phyloP scores from a whole-genome alignment of 352 stramenopile genomes.

The Phytopythium montanum region DNA sequence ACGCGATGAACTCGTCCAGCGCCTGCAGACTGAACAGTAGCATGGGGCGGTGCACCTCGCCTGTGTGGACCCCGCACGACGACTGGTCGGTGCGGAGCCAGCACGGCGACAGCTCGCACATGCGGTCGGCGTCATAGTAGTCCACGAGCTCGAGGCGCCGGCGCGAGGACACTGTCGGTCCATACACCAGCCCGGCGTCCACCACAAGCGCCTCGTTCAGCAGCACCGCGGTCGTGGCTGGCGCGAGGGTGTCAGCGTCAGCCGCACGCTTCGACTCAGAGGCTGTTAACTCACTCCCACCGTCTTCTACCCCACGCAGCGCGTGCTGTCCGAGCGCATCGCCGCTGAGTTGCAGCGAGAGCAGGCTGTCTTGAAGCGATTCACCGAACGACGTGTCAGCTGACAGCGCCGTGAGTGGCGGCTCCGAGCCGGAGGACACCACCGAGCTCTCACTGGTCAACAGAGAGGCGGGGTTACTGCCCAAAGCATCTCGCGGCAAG shows the following conservation, averaged over 20 bases:
- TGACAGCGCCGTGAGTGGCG: slow-evolving; percentile 10
- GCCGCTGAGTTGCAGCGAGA: slow-evolving; percentile 33
- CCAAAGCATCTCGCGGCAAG: background rate
- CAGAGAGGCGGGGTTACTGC: background rate
- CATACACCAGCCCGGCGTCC: background rate
- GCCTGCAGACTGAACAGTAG: slow-evolving; percentile 73
- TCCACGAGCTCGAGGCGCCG: slow-evolving; percentile 42
- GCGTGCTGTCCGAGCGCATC: slow-evolving; percentile 13
- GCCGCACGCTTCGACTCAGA: background rate
- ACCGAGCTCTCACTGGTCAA: slow-evolving; percentile 35
- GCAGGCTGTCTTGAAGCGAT: slow-evolving; percentile 52
- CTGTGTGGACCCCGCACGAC: slow-evolving; percentile 40
- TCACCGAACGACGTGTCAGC: slow-evolving; percentile 32
- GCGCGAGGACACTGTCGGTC: background rate
- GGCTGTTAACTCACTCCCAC: slow-evolving; percentile 1
- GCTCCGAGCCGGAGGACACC: slow-evolving; percentile 30
- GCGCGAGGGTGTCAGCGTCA: background rate
- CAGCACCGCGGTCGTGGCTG: slow-evolving; percentile 24
- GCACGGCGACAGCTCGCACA: slow-evolving; percentile 62
- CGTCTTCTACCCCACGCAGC: slow-evolving; percentile 9
- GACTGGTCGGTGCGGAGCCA: slow-evolving; percentile 37
- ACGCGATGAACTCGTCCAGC: slow-evolving; percentile 68
- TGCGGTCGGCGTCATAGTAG: slow-evolving; percentile 65
- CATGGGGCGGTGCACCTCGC: slow-evolving; percentile 42
- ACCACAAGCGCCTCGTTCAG: slow-evolving; percentile 25